A percentile compares a stretch with the other conserved stretches of the same genome.
phyloP scores from a whole-genome alignment of 1,139 yeast species.

The Kluyveromyces sp. region DNA sequence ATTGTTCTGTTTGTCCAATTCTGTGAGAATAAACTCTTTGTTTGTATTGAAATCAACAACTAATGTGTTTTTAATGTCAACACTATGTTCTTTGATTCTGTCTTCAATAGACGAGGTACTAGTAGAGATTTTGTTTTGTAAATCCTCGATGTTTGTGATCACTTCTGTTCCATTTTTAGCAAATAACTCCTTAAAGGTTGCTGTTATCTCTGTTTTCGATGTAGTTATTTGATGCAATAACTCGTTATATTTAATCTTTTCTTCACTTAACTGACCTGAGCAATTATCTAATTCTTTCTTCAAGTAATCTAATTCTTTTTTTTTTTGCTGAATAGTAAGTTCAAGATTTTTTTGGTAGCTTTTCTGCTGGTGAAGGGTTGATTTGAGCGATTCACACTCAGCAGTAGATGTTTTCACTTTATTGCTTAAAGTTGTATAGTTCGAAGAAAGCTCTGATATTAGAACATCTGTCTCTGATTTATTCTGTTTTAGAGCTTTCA shows the following conservation, averaged over 20 bases:
- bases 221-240: constrained; percentile 18
- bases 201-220: constrained; percentile 1
- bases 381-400: constrained; percentile 13
- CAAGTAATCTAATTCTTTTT: constrained; percentile 25
- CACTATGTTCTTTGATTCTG: not conserved
- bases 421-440: constrained; percentile 12
- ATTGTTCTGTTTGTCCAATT: not conserved
- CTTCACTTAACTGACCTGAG: constrained; percentile 29
- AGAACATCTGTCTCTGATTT: constrained; percentile 14
- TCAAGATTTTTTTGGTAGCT: constrained; percentile 15
- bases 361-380: constrained; percentile 11
- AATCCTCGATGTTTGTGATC: not conserved
- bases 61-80: not conserved
- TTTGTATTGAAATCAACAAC: not conserved
- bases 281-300: constrained; percentile 25
- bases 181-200: constrained; percentile 1
- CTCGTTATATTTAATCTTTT: constrained; percentile 22
- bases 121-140: not conserved
- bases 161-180: not conserved
- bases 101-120: not conserved
- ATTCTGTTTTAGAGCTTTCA: constrained; percentile 14
- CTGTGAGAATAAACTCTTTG: not conserved
- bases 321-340: constrained; percentile 16
- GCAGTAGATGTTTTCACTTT: constrained; percentile 15
- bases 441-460: constrained; percentile 15